A percentile compares a stretch with the other conserved stretches of the same genome.
Conservation (phyloP, 2,329 filamentous ascomycete species). For the Hymenoscyphus albidus region DNA sequence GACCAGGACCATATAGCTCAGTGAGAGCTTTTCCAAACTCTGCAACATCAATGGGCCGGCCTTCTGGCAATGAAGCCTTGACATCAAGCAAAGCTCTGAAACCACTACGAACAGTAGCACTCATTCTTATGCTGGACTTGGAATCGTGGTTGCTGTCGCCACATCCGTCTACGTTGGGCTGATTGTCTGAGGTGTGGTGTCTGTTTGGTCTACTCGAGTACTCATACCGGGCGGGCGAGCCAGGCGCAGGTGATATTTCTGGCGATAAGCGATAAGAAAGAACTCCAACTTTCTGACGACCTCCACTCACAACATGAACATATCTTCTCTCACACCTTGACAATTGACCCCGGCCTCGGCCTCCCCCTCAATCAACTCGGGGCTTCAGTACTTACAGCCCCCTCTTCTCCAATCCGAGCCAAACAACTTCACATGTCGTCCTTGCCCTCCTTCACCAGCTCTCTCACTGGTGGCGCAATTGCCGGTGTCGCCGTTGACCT, state of each 20-base stretch:
- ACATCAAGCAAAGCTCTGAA: not conserved
- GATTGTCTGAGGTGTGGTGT: too few relatives aligned
- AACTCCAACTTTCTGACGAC: conserved; percentile 11
- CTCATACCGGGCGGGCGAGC: not conserved
- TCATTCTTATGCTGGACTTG: not conserved
- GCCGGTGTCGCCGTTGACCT: conserved; percentile 96
- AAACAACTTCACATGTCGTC: conserved; percentile 18
- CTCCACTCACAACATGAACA: conserved; percentile 16
- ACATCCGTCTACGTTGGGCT: not conserved
- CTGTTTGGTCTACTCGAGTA: too few relatives aligned
- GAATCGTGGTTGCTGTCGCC: not conserved
- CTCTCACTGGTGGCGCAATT: conserved; percentile 76
- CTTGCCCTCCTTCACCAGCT: conserved; percentile 51
- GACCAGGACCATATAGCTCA: not conserved
- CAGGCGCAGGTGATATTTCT: not conserved
- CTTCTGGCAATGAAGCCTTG: not conserved
- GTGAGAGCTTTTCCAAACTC: conserved; percentile 2
- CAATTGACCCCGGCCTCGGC: conserved; percentile 25
- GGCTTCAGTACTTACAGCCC: not conserved
- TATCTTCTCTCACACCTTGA: conserved; percentile 1
- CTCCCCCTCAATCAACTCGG: conserved; percentile 9
- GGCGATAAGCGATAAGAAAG: conserved; percentile 5
- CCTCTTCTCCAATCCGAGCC: conserved; percentile 8
- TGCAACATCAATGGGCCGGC: not conserved
- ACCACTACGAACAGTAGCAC: not conserved